Evolutionary conservation across 2,329 filamentous ascomycete species (phyloP).

Genomic region (Salinomyces thailandicus): DNA sequence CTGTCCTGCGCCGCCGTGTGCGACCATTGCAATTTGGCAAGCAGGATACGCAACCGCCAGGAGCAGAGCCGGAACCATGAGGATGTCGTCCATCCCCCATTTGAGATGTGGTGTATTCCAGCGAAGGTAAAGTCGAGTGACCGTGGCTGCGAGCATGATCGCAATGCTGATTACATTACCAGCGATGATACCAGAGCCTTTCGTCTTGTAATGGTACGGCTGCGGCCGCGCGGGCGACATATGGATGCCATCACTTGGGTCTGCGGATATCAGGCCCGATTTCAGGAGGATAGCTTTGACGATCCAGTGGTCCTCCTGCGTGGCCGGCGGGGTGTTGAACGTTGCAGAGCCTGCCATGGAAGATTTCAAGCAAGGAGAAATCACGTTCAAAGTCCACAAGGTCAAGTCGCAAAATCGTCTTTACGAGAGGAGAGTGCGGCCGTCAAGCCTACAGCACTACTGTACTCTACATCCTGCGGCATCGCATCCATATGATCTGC

Average conservation of each 20-base stretch:
- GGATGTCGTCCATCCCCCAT: neutral
- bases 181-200: neutral
- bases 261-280: neutral
- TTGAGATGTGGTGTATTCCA: neutral
- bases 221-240: neutral
- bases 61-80: neutral
- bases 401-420: too few species aligned
- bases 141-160: neutral
- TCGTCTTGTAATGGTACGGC: neutral
- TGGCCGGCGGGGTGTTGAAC: neutral
- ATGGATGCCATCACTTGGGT: neutral
- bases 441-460: too few species aligned
- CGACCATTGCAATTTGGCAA: neutral
- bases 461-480: too few species aligned
- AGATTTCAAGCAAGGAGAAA: neutral
- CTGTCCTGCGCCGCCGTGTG: neutral
- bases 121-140: neutral
- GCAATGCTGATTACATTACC: neutral
- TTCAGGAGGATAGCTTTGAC: neutral
- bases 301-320: neutral
- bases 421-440: too few species aligned
- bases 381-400: too few species aligned
- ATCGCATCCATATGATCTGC: too few species aligned
- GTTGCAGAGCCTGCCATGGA: neutral
- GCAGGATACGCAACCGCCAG: neutral